These are phyloP conservation scores for Colletotrichum nymphaeae DNA, from an alignment of 2,329 filamentous ascomycete species.

Conservation along the genomic window DNA sequence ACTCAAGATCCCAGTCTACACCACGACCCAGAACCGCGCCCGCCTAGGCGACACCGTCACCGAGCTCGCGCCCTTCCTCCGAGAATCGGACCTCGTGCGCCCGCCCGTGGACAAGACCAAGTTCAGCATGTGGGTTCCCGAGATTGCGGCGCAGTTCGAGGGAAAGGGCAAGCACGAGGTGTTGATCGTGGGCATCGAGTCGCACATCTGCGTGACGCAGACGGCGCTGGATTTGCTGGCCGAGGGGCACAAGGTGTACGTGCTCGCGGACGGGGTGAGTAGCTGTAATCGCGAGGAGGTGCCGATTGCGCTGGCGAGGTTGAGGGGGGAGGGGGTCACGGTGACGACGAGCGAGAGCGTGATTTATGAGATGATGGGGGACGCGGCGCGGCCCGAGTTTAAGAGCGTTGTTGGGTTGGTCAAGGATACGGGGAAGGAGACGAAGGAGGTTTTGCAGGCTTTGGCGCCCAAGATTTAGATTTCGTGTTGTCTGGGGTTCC, in stretches of 20 bases:
- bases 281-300: slow-evolving; percentile 88
- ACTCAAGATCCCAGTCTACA: slow-evolving; percentile 81
- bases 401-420: slow-evolving; percentile 79
- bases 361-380: slow-evolving; percentile 89
- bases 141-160: slow-evolving; percentile 60
- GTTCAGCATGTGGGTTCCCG: slow-evolving; percentile 88
- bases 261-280: slow-evolving; percentile 90
- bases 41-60: slow-evolving; percentile 84
- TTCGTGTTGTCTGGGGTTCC: background rate
- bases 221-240: slow-evolving; percentile 84
- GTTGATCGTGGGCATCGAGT: slow-evolving; percentile 90
- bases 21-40: slow-evolving; percentile 85
- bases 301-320: slow-evolving; percentile 78
- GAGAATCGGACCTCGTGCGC: slow-evolving; percentile 49
- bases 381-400: slow-evolving; percentile 80
- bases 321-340: slow-evolving; percentile 80
- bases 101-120: slow-evolving; percentile 83
- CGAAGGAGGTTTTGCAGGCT: slow-evolving; percentile 74
- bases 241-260: slow-evolving; percentile 83
- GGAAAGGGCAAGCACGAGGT: slow-evolving; percentile 60
- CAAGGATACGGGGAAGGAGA: slow-evolving; percentile 79
- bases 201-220: slow-evolving; percentile 94
- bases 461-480: slow-evolving; percentile 71
- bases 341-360: slow-evolving; percentile 92
- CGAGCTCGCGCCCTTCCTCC: slow-evolving; percentile 70